A percentile compares a stretch with the other conserved stretches of the same genome.
Evolutionary conservation across 2,329 filamentous ascomycete genomes (phyloP).

Genomic region (Fusarium buxicola): DNA sequence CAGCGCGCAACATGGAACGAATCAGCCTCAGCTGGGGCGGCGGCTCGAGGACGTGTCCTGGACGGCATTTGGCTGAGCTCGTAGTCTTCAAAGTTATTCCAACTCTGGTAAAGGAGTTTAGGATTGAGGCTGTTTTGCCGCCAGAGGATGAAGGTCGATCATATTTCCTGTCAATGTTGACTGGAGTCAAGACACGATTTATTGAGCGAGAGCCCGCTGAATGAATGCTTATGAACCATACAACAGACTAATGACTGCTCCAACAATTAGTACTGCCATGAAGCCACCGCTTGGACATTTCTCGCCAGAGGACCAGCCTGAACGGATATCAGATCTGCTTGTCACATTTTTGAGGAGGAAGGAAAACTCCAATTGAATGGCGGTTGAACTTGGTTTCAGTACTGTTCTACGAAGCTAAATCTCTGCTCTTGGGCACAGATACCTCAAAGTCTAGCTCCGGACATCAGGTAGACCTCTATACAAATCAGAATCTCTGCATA

Average conservation of each 20-base stretch:
- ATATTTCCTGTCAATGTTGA: constrained; percentile 66
- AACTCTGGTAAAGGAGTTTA: constrained; percentile 57
- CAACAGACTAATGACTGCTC: rapidly evolving
- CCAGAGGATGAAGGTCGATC: constrained; percentile 54
- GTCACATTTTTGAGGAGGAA: constrained; percentile 19
- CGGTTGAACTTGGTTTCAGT: not conserved
- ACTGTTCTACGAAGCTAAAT: rapidly evolving
- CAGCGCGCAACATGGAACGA: constrained; percentile 57
- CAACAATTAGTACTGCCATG: too few relatives aligned
- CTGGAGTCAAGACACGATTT: constrained; percentile 59
- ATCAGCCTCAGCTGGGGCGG: constrained; percentile 65
- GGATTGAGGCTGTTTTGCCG: constrained; percentile 55
- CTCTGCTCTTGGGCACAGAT: too few relatives aligned
- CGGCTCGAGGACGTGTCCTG: constrained; percentile 63
- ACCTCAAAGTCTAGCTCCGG: too few relatives aligned
- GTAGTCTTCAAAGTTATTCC: constrained; percentile 59
- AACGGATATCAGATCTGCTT: constrained; percentile 30
- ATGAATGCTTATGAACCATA: rapidly evolving
- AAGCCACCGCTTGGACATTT: constrained; percentile 40
- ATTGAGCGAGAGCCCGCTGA: constrained; percentile 9
- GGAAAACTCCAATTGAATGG: not conserved
- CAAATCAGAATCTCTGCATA: constrained; percentile 20
- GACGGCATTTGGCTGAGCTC: constrained; percentile 62
- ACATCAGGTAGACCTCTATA: not conserved
- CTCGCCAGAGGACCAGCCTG: constrained; percentile 47